Conservation (phyloP, 2,329 filamentous ascomycete genomes). For the Colletotrichum eleusines region DNA sequence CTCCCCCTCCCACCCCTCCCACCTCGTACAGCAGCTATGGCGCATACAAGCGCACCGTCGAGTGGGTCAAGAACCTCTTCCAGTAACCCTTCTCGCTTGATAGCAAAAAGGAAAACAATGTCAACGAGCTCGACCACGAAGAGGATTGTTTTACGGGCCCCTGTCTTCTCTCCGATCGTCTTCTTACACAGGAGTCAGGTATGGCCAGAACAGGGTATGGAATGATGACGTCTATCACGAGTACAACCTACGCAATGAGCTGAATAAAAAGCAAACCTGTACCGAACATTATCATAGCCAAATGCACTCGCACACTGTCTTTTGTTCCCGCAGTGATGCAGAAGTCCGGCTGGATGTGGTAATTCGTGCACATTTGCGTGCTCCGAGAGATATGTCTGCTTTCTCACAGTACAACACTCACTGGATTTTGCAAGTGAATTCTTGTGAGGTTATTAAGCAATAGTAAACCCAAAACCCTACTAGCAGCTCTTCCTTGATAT, state of each 20-base stretch:
- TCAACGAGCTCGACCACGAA: not conserved
- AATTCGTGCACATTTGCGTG: not conserved
- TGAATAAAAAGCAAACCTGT: not conserved
- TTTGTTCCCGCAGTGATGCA: not conserved
- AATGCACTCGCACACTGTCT: not conserved
- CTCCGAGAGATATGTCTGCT: not conserved
- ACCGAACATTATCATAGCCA: not conserved
- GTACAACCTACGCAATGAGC: not conserved
- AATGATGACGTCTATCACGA: too few relatives aligned
- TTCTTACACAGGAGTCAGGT: not conserved
- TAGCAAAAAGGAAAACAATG: too few relatives aligned
- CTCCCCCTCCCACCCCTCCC: not conserved
- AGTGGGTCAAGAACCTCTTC: slow-evolving; percentile 29
- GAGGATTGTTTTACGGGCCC: not conserved
- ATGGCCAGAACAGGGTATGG: not conserved
- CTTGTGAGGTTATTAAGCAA: not conserved
- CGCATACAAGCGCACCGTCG: slow-evolving; percentile 32
- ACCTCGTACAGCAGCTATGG: slow-evolving; percentile 23
- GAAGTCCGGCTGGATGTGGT: not conserved
- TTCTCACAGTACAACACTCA: not conserved
- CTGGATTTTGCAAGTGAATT: not conserved
- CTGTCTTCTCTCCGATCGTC: not conserved
- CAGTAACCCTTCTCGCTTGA: not conserved
- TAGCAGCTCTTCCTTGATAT: not conserved
- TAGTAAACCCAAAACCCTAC: too few relatives aligned